A percentile compares a stretch with the other conserved stretches of the same genome.
Evolutionary conservation across 352 stramenopile genomes (phyloP).

Genomic region (Phytophthora chlamydospora): DNA sequence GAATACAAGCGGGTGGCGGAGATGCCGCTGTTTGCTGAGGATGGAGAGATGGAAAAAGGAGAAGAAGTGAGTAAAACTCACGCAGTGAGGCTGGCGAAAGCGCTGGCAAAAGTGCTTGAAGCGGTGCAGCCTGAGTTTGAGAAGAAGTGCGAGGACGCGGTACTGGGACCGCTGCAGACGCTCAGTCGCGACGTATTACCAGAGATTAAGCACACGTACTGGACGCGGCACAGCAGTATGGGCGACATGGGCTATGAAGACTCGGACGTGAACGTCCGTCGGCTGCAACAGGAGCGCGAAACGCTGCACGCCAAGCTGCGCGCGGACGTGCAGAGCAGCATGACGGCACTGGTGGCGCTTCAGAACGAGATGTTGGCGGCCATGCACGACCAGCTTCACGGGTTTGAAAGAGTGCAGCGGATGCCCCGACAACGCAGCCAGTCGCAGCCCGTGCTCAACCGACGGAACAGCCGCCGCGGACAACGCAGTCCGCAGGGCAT

Average conservation of each 20-base stretch:
- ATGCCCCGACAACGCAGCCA: slow-evolving; percentile 29
- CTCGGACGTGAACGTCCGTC: slow-evolving; percentile 42
- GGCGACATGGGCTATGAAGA: slow-evolving; percentile 29
- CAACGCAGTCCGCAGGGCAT: slow-evolving; percentile 2
- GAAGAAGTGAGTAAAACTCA: slow-evolving; percentile 16
- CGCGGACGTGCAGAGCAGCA: slow-evolving; percentile 59
- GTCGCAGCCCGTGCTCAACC: slow-evolving; percentile 25
- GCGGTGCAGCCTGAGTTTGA: slow-evolving; percentile 49
- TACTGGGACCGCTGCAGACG: slow-evolving; percentile 50
- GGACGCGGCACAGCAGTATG: slow-evolving; percentile 52
- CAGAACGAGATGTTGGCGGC: slow-evolving; percentile 52
- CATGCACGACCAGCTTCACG: slow-evolving; percentile 45
- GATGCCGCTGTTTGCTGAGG: slow-evolving; percentile 53
- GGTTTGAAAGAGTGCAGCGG: slow-evolving; percentile 31
- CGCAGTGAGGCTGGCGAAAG: slow-evolving; percentile 32
- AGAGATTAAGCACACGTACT: slow-evolving; percentile 83
- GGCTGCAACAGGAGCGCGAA: slow-evolving; percentile 60
- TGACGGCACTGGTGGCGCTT: slow-evolving; percentile 51
- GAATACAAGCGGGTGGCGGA: slow-evolving; percentile 70
- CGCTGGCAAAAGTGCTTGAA: slow-evolving; percentile 40
- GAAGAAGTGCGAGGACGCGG: slow-evolving; percentile 46
- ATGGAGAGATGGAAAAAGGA: slow-evolving; percentile 2
- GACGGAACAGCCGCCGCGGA: slow-evolving; percentile 21
- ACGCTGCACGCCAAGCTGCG: slow-evolving; percentile 49
- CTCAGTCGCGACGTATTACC: slow-evolving; percentile 58